Percentiles rank a stretch among this genome's conserved stretches.
phyloP scores from a whole-genome alignment of 768 basidiomycete species.

The Bullera alba region DNA sequence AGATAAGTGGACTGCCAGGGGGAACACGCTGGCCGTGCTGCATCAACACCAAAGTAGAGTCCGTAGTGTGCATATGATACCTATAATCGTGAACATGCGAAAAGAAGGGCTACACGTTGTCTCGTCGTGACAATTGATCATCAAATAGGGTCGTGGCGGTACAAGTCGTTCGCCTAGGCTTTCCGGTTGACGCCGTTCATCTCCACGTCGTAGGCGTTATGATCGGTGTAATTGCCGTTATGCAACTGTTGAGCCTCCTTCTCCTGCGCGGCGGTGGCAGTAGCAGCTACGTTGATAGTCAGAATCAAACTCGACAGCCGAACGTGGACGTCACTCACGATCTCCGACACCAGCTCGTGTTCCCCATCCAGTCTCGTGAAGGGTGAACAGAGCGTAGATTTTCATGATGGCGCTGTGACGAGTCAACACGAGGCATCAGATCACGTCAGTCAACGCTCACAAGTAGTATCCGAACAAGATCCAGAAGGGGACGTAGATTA shows the following conservation, averaged over 20 bases:
- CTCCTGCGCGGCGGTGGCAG: slow-evolving; percentile 35
- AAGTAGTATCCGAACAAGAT: slow-evolving; percentile 91
- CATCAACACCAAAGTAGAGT: too few species aligned
- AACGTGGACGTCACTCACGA: slow-evolving; percentile 43
- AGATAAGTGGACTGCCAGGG: too few species aligned
- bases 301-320: not conserved
- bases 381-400: slow-evolving; percentile 77
- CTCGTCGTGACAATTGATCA: too few species aligned
- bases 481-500: slow-evolving; percentile 77
- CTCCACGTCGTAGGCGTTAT: slow-evolving; percentile 45
- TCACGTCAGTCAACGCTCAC: slow-evolving; percentile 23
- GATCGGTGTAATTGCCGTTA: slow-evolving; percentile 5
- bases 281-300: slow-evolving; percentile 16
- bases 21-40: too few species aligned
- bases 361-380: slow-evolving; percentile 94
- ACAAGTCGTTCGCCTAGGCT: too few species aligned
- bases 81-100: too few species aligned
- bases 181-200: too few species aligned
- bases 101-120: too few species aligned
- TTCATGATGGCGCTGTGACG: slow-evolving; percentile 69
- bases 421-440: slow-evolving; percentile 5
- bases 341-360: slow-evolving; percentile 91
- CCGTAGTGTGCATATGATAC: too few species aligned
- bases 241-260: slow-evolving; percentile 11
- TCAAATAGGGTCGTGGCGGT: too few species aligned